Evolutionary conservation across 371 early-diverging fungal species (phyloP).

Genomic region (Apophysomyces sp.): DNA sequence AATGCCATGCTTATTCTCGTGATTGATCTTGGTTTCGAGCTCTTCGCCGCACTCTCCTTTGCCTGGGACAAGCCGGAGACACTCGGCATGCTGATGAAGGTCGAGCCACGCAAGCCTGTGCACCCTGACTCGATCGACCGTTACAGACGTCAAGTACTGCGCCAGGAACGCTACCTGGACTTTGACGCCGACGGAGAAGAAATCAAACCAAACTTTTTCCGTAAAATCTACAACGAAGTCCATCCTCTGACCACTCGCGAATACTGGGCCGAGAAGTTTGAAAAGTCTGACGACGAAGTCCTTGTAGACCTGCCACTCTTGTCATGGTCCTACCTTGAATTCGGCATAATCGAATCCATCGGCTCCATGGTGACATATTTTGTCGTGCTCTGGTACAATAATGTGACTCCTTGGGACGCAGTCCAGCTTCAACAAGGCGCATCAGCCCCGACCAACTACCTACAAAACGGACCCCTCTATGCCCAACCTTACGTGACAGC

Average conservation of each 20-base stretch:
- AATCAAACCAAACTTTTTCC: conserved; percentile 22
- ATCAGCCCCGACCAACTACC: conserved; percentile 38
- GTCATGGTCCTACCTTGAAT: conserved; percentile 85
- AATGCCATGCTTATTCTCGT: conserved; percentile 84
- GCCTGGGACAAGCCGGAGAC: conserved; percentile 95
- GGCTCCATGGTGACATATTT: conserved; percentile 78
- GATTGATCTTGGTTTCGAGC: conserved; percentile 93
- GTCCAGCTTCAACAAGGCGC: conserved; percentile 50
- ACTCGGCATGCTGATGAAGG: conserved; percentile 76
- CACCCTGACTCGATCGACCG: conserved; percentile 69
- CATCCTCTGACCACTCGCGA: conserved; percentile 47
- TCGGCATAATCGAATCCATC: conserved; percentile 78
- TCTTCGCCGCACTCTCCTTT: conserved; percentile 83
- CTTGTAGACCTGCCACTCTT: conserved; percentile 86
- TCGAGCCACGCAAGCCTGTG: conserved; percentile 90
- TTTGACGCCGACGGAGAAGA: conserved; percentile 53
- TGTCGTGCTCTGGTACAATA: conserved; percentile 58
- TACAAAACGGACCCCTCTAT: conserved; percentile 40
- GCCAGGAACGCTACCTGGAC: conserved; percentile 41
- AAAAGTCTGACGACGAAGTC: conserved; percentile 75
- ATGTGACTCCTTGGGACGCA: conserved; percentile 56
- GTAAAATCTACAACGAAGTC: conserved; percentile 28
- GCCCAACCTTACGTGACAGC: conserved; percentile 40
- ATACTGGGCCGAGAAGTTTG: conserved; percentile 68
- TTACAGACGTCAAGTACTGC: conserved; percentile 53